Base-by-base conservation (phyloP, 352 stramenopile genomes). In the Peronospora tabacina region DNA sequence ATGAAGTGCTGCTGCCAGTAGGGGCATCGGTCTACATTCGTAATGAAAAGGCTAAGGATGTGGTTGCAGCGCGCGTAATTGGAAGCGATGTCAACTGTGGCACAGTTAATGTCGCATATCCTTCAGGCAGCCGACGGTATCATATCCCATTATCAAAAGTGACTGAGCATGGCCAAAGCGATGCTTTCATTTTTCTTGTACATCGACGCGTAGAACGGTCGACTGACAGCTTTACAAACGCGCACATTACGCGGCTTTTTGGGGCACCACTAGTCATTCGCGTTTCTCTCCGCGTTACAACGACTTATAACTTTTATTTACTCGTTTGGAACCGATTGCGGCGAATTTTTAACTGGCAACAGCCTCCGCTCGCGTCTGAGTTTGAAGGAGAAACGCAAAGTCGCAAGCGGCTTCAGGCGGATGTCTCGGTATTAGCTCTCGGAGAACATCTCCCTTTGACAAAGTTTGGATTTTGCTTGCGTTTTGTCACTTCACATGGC, bases 341-440 rank as follows among this genome's bases (percentile, higher is more conserved):
- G 4, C 77, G 82, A 6, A 93, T 93, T 45, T 93, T 93, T 51
- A 88, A 93, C 52, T 93, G 82, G 82, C 61, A 82, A 16, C 46
- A 63, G 17, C 73, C 76, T 10, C 79, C 79, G 1, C 39, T 60
- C 0, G 48, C 58, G 46, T 56, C 51, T 1, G 51, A 80, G 49
- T 47, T 73, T 45, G 52, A 50, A 24, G 42, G 26, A 32, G 65
- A 44, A 19, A 60, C 5, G 22, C 35, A 55, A 5, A n/a, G 33
- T 41, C 38, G 28, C 7, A 53, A 61, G 37, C 38, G 24, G 28
- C 32, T 62, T 17, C 72, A 66, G 5, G 71, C 76, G 2, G 58
- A 87, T 44, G 51, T 76, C 0, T 84, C 75, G 0, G 66, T 64
- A 0, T 46, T 93, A 13, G 82, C 82, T 2, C 65, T 93, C 9